Conservation (phyloP, 441 rosid species). For the Lepidium campestre region DNA sequence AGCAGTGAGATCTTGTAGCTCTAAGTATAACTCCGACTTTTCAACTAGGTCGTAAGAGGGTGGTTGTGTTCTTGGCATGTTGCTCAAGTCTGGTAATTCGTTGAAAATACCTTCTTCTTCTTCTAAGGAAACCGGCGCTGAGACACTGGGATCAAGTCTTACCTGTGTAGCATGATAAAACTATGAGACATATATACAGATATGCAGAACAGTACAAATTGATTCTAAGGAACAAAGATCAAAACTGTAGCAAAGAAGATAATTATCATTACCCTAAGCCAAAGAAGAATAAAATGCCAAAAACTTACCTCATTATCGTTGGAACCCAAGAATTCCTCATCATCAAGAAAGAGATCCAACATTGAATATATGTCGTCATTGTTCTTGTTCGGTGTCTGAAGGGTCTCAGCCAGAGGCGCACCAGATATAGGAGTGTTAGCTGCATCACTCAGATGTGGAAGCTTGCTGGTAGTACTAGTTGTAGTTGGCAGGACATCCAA, state of each 20-base stretch:
- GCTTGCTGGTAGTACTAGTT: neutral
- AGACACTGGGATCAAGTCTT: neutral
- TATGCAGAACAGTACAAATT: neutral
- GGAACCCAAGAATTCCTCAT: neutral
- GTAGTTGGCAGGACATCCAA: slow-evolving; percentile 1
- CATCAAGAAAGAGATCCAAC: slow-evolving; percentile 29
- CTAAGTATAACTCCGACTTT: slow-evolving; percentile 8
- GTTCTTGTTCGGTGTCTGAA: slow-evolving; percentile 6
- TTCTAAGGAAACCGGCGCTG: slow-evolving; percentile 17
- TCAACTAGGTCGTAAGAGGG: neutral
- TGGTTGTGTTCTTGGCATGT: neutral
- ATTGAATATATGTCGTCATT: slow-evolving; percentile 25
- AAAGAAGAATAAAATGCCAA: neutral
- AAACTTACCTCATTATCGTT: slow-evolving; percentile 32
- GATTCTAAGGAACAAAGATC: neutral
- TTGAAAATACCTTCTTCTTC: slow-evolving; percentile 22
- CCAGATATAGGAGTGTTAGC: slow-evolving; percentile 6
- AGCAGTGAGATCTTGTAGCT: slow-evolving; percentile 27
- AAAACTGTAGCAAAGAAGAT: neutral
- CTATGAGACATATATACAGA: neutral
- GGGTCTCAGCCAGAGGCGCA: slow-evolving; percentile 7
- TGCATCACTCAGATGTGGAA: slow-evolving; percentile 6
- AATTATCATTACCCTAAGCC: neutral
- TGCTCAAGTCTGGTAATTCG: slow-evolving; percentile 32
- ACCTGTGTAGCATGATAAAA: slow-evolving; percentile 3